These are phyloP conservation scores for Populus alba DNA, from an alignment of 345 rosid genomes.

Conservation along the genomic window DNA sequence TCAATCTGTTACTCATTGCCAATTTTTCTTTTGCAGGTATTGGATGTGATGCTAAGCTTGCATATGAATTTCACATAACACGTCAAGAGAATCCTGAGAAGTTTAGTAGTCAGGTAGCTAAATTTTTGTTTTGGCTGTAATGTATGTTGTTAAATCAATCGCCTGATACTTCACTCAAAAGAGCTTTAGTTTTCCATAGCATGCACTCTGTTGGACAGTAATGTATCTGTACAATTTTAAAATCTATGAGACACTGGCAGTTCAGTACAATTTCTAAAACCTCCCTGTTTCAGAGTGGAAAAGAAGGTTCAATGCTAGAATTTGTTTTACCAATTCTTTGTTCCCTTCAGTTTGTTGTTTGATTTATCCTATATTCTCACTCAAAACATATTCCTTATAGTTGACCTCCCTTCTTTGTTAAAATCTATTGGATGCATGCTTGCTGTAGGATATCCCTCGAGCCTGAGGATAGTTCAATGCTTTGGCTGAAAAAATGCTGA, in stretches of 20 bases:
- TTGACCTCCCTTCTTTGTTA: not conserved
- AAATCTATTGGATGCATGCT: not conserved
- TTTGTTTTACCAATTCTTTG: not conserved
- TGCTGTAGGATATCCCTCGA: not conserved
- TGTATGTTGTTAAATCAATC: not conserved
- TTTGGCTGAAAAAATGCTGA: not conserved
- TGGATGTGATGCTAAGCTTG: conserved; percentile 95
- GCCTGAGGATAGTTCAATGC: not conserved
- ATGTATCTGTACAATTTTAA: not conserved
- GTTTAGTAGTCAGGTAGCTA: conserved; percentile 69
- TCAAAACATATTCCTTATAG: not conserved
- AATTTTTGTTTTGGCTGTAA: conserved; percentile 1
- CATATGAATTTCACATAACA: conserved; percentile 76
- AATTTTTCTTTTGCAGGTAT: conserved; percentile 43
- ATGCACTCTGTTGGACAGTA: not conserved
- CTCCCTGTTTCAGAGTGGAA: not conserved
- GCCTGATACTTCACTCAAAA: conserved; percentile 9
- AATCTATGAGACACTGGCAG: not conserved
- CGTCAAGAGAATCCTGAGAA: conserved; percentile 86
- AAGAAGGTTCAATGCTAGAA: not conserved
- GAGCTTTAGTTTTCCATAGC: not conserved
- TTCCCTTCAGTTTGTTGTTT: not conserved
- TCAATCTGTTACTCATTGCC: not conserved
- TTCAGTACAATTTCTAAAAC: not conserved
- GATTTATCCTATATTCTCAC: not conserved